These are phyloP conservation scores for Lipomyces orientalis DNA, from an alignment of 805 yeast genomes.

Conservation along the genomic window DNA sequence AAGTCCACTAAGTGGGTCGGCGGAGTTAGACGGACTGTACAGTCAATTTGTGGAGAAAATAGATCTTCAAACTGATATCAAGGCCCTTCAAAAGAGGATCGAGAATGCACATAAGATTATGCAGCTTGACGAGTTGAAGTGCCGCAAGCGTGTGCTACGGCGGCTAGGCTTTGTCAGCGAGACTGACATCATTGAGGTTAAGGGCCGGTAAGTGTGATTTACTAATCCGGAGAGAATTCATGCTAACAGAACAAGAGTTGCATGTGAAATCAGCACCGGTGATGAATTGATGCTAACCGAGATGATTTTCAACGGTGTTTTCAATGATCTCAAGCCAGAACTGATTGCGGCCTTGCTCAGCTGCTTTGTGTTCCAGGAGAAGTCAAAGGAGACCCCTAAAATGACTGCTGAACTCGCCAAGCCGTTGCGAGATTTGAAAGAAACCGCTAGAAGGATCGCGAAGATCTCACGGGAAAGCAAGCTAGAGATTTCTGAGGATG, in stretches of 20 bases:
- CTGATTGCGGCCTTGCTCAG: conserved; percentile 92
- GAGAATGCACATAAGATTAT: conserved; percentile 86
- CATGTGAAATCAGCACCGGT: conserved; percentile 73
- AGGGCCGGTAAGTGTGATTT: conserved; percentile 64
- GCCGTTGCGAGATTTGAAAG: conserved; percentile 85
- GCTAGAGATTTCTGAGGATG: conserved; percentile 87
- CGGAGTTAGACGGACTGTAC: conserved; percentile 66
- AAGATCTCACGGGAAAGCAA: conserved; percentile 88
- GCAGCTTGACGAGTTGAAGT: conserved; percentile 91
- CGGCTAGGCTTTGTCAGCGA: conserved; percentile 88
- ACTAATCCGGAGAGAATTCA: background rate
- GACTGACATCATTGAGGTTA: conserved; percentile 88
- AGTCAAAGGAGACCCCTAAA: conserved; percentile 86
- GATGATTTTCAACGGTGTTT: conserved; percentile 91
- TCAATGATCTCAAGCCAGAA: conserved; percentile 83
- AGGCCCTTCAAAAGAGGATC: conserved; percentile 66
- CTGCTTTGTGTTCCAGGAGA: conserved; percentile 96
- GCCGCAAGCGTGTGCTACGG: conserved; percentile 89
- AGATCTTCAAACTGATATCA: conserved; percentile 62
- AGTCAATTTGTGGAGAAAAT: conserved; percentile 69
- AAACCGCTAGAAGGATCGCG: conserved; percentile 90
- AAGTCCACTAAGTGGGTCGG: conserved; percentile 61
- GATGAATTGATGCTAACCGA: conserved; percentile 85
- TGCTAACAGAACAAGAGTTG: conserved; percentile 55
- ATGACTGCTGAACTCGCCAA: conserved; percentile 89